phyloP scores from a whole-genome alignment of 2,329 filamentous ascomycete species.

The Colletotrichum phormii region DNA sequence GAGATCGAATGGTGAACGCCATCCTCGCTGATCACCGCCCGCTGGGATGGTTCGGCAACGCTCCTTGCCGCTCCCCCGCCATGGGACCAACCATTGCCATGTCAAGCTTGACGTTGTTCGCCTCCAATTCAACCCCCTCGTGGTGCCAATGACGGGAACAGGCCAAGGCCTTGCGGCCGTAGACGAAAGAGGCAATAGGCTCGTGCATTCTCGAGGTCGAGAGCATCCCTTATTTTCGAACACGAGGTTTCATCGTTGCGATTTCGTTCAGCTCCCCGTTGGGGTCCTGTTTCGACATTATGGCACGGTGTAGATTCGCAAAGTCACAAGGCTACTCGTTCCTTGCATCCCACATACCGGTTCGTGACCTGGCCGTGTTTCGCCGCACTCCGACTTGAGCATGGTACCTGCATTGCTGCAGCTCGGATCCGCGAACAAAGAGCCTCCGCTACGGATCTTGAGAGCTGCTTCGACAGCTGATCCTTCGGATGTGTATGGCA shows the following conservation, averaged over 20 bases:
- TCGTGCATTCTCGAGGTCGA: neutral
- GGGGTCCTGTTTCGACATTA: conserved; percentile 15
- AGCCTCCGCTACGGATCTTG: neutral
- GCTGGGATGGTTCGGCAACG: neutral
- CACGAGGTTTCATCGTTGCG: conserved; percentile 9
- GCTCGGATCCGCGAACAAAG: neutral
- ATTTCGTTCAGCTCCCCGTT: conserved; percentile 13
- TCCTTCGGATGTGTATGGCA: neutral
- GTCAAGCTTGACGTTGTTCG: neutral
- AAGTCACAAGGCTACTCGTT: neutral
- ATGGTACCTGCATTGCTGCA: conserved; percentile 10
- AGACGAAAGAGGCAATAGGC: neutral
- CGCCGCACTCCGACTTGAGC: neutral
- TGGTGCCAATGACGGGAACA: neutral
- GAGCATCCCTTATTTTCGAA: conserved; percentile 22
- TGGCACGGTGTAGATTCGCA: neutral
- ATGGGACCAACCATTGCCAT: neutral
- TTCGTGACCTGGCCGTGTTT: neutral
- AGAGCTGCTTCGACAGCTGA: neutral
- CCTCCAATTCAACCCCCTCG: neutral
- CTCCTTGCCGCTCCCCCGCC: neutral
- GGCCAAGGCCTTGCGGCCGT: neutral
- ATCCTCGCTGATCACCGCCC: neutral
- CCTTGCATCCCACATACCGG: neutral
- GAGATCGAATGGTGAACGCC: neutral